Evolutionary conservation across 2,329 filamentous ascomycete genomes (phyloP).

Genomic region (Stachybotrys chartarum): DNA sequence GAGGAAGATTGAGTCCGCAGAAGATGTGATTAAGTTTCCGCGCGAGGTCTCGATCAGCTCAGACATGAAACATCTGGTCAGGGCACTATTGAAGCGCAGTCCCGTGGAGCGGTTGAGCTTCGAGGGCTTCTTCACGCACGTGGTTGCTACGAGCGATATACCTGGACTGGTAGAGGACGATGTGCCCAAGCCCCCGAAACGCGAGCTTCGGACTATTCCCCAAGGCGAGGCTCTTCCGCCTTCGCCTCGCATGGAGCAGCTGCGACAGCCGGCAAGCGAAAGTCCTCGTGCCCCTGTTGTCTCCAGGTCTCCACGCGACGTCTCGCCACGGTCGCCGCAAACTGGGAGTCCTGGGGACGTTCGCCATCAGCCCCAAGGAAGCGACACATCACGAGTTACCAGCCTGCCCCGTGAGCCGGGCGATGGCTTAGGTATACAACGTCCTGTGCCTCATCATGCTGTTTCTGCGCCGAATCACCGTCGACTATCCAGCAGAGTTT

Average conservation of each 20-base stretch:
- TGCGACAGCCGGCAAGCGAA: slow-evolving; percentile 32
- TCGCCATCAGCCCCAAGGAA: slow-evolving; percentile 20
- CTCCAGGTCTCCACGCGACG: slow-evolving; percentile 35
- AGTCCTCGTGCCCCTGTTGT: slow-evolving; percentile 21
- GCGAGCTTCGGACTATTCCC: slow-evolving; percentile 26
- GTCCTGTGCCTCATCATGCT: slow-evolving; percentile 37
- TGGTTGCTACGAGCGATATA: slow-evolving; percentile 67
- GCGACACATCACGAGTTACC: slow-evolving; percentile 22
- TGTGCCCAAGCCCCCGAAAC: slow-evolving; percentile 34
- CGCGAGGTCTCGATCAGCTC: slow-evolving; percentile 63
- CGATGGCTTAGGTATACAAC: slow-evolving; percentile 46
- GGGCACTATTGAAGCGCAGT: slow-evolving; percentile 74
- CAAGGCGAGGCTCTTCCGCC: slow-evolving; percentile 20
- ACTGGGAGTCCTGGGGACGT: slow-evolving; percentile 33
- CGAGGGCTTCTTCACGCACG: slow-evolving; percentile 73
- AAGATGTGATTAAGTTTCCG: slow-evolving; percentile 80
- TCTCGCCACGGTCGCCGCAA: slow-evolving; percentile 33
- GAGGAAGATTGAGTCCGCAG: slow-evolving; percentile 81
- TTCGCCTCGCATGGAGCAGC: slow-evolving; percentile 14
- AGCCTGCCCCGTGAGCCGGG: slow-evolving; percentile 38
- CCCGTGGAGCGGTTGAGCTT: slow-evolving; percentile 83
- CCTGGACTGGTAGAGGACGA: slow-evolving; percentile 78
- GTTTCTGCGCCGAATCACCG: slow-evolving; percentile 41
- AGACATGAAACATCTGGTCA: slow-evolving; percentile 75
- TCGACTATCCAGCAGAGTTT: slow-evolving; percentile 14